Conservation (phyloP, 2,329 filamentous ascomycete species). For the Sporothrix brunneoviolacea region DNA sequence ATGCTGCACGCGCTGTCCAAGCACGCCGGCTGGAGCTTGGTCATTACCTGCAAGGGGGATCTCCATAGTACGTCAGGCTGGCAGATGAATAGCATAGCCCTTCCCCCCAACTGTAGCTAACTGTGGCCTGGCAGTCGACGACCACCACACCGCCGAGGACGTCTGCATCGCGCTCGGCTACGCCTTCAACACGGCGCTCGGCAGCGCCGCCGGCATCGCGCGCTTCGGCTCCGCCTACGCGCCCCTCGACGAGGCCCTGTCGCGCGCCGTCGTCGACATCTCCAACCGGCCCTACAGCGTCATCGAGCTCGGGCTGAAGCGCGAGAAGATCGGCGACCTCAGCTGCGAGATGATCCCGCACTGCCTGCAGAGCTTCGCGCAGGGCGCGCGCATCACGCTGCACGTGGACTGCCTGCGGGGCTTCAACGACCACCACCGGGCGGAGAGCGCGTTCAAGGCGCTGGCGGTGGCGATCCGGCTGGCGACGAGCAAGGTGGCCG, state of each 20-base stretch:
- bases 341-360: constrained; percentile 97
- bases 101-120: too few relatives aligned
- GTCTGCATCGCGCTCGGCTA: constrained; percentile 83
- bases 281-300: constrained; percentile 86
- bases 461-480: constrained; percentile 76
- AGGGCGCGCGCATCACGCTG: constrained; percentile 82
- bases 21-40: constrained; percentile 89
- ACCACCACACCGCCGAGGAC: constrained; percentile 97
- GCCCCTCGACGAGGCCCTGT: constrained; percentile 91
- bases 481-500: constrained; percentile 68
- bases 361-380: constrained; percentile 88
- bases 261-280: constrained; percentile 87
- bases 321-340: constrained; percentile 90
- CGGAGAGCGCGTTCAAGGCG: constrained; percentile 96
- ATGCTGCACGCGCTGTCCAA: constrained; percentile 97
- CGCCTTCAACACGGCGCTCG: constrained; percentile 76
- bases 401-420: constrained; percentile 91
- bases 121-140: constrained; percentile 65
- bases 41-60: constrained; percentile 77
- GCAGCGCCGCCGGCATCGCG: constrained; percentile 70
- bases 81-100: neutral
- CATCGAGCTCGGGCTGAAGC: constrained; percentile 73
- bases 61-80: constrained; percentile 68
- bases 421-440: constrained; percentile 90
- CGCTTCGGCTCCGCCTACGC: constrained; percentile 90